These are phyloP conservation scores for Voacanga thouarsii DNA, from an alignment of 257 asterid species.

Conservation along the genomic window DNA sequence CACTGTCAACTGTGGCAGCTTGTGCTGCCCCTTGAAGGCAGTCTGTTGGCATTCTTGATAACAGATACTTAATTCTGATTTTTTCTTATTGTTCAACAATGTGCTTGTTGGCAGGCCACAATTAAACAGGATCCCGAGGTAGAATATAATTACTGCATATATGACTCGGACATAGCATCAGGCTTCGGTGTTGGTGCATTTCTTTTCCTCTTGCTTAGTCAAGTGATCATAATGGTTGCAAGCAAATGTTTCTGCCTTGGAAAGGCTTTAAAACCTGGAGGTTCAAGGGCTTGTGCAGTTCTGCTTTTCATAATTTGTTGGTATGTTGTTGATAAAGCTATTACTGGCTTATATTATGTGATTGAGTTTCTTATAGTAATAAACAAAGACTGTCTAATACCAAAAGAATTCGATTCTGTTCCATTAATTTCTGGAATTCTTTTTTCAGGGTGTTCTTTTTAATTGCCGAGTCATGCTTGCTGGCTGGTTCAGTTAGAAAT, in stretches of 20 bases:
- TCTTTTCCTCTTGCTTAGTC: slow-evolving; percentile 70
- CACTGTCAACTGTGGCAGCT: neutral
- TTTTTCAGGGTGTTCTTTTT: slow-evolving; percentile 66
- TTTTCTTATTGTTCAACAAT: neutral
- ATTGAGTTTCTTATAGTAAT: neutral
- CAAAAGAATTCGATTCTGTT: neutral
- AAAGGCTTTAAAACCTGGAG: slow-evolving; percentile 74
- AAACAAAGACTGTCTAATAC: neutral
- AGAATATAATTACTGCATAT: slow-evolving; percentile 47
- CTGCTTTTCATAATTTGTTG: slow-evolving; percentile 83
- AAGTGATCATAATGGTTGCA: slow-evolving; percentile 63
- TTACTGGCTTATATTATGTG: neutral
- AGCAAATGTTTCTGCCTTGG: slow-evolving; percentile 93
- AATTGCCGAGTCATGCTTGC: slow-evolving; percentile 73
- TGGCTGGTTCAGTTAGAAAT: slow-evolving; percentile 89
- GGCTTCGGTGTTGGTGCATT: slow-evolving; percentile 91
- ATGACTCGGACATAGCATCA: slow-evolving; percentile 79
- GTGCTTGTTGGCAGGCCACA: slow-evolving; percentile 42
- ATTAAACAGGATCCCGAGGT: slow-evolving; percentile 36
- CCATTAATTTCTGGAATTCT: neutral
- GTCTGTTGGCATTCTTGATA: neutral
- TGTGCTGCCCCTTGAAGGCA: neutral
- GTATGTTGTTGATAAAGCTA: slow-evolving; percentile 29
- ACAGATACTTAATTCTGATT: neutral
- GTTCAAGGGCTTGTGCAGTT: slow-evolving; percentile 87